Evolutionary conservation across 1,284 basidiomycete species (phyloP).

Genomic region (Tremellales sp.): DNA sequence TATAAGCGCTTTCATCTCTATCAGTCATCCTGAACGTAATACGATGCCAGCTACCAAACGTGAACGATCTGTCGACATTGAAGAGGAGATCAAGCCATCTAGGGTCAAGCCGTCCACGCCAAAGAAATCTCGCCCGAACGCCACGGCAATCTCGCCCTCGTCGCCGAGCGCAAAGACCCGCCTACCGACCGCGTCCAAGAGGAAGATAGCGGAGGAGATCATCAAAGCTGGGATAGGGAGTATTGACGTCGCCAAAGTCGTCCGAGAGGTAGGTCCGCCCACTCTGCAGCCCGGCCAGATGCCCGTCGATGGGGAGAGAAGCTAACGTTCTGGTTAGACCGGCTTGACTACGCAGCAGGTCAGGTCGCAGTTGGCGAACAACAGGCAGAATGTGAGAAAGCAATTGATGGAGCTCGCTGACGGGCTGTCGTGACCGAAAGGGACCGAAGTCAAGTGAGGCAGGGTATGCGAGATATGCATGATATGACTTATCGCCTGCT

Average conservation of each 20-base stretch:
- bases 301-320: not conserved
- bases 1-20: too few relatives aligned
- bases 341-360: constrained; percentile 30
- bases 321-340: constrained; percentile 14
- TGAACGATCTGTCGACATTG: not conserved
- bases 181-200: constrained; percentile 14
- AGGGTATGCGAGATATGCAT: not conserved
- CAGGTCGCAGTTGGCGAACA: constrained; percentile 25
- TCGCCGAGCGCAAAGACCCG: constrained; percentile 8
- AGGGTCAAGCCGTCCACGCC: too few relatives aligned
- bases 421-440: constrained; percentile 11
- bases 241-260: constrained; percentile 17
- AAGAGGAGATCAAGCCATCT: too few relatives aligned
- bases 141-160: too few relatives aligned
- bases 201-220: constrained; percentile 19
- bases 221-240: constrained; percentile 16
- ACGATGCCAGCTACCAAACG: not conserved
- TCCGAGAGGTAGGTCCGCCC: not conserved
- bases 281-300: too few relatives aligned
- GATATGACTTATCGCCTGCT: too few relatives aligned
- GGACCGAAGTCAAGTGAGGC: not conserved
- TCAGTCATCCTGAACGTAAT: not conserved
- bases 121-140: too few relatives aligned
- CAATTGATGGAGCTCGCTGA: constrained; percentile 17
- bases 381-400: constrained; percentile 26